Conservation (phyloP, 108 stramenopile species). For the Aurantiochytrium sp. region DNA sequence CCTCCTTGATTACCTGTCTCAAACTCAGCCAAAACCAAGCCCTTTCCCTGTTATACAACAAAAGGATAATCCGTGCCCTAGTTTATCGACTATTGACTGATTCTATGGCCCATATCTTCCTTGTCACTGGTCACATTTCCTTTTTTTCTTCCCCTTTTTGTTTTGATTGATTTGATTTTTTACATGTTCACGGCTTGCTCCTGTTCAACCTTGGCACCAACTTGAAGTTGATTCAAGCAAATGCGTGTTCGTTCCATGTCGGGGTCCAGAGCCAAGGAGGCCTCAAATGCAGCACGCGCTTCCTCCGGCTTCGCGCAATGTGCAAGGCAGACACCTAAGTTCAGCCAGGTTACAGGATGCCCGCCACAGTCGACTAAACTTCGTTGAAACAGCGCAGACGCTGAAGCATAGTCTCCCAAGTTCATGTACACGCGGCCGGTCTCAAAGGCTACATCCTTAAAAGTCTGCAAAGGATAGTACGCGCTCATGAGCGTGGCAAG, state of each 20-base stretch:
- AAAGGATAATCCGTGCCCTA: no score
- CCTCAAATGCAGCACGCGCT: neutral
- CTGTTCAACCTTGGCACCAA: no score
- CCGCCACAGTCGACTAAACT: neutral
- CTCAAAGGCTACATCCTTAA: neutral
- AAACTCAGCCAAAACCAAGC: no score
- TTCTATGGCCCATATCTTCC: no score
- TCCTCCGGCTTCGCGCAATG: neutral
- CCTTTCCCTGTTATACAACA: no score
- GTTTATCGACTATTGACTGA: no score
- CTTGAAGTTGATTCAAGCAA: neutral
- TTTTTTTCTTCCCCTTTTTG: no score
- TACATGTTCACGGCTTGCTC: no score
- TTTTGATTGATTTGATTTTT: no score
- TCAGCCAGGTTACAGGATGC: neutral
- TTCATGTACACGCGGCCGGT: neutral
- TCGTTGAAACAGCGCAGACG: neutral
- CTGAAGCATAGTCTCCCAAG: neutral
- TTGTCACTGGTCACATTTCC: no score
- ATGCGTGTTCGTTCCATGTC: neutral
- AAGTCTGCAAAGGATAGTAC: neutral
- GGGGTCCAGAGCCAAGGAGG: neutral
- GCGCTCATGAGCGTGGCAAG: neutral
- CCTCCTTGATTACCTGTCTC: no score
- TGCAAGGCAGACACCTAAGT: neutral